Percentiles rank a stretch among this genome's conserved stretches.
phyloP scores from a whole-genome alignment of 352 stramenopile genomes.

The Globisporangium cystogenes region DNA sequence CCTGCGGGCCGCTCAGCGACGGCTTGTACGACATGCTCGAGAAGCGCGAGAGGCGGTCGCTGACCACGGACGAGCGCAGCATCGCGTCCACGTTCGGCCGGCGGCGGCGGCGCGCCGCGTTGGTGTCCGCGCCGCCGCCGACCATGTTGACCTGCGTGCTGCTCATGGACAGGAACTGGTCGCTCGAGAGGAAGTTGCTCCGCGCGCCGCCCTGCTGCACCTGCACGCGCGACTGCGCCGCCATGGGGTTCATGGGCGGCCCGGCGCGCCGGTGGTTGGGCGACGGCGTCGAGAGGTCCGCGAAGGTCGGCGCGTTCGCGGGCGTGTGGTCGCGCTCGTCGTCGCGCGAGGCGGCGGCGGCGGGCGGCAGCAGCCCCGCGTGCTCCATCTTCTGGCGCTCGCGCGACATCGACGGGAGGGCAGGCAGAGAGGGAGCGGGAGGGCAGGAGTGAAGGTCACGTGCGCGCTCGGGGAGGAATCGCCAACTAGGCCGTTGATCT shows the following conservation, averaged over 20 bases:
- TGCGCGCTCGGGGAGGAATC: too few relatives aligned
- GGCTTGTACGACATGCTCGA: conserved; percentile 49
- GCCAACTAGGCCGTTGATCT: too few relatives aligned
- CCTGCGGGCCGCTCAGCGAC: conserved; percentile 23
- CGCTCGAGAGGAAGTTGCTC: conserved; percentile 58
- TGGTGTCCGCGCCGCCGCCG: conserved; percentile 8
- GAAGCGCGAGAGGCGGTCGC: conserved; percentile 40
- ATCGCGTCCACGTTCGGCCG: conserved; percentile 63
- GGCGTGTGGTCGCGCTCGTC: conserved; percentile 44
- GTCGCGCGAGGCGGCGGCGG: conserved; percentile 8
- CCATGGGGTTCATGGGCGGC: conserved; percentile 10
- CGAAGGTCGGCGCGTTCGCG: conserved; percentile 43
- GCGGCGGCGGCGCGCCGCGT: conserved; percentile 35
- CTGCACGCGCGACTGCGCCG: background rate
- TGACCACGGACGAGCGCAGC: conserved; percentile 58
- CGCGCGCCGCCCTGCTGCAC: conserved; percentile 3
- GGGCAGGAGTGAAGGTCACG: too few relatives aligned
- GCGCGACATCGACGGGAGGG: conserved; percentile 23
- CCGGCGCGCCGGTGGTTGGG: conserved; percentile 20
- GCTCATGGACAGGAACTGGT: conserved; percentile 43
- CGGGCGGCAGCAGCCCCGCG: conserved; percentile 18
- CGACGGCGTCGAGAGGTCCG: conserved; percentile 66
- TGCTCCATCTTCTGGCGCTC: conserved; percentile 37
- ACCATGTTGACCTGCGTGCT: conserved; percentile 27
- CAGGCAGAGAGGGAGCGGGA: too few relatives aligned